These are phyloP conservation scores for Mycena galericulata DNA, from an alignment of 768 basidiomycete genomes.

Conservation along the genomic window DNA sequence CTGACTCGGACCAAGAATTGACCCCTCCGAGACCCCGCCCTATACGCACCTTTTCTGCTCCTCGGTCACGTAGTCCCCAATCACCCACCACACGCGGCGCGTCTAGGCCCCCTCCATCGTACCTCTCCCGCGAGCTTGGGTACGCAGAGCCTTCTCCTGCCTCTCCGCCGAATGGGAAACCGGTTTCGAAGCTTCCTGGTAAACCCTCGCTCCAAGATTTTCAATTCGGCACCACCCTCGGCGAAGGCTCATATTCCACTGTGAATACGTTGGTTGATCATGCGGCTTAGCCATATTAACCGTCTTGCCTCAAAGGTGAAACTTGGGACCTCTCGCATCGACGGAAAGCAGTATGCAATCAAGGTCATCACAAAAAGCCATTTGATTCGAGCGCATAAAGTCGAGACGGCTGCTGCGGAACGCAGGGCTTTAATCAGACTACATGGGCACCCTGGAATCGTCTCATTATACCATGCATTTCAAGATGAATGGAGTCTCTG, in stretches of 20 bases:
- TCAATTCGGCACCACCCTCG: slow-evolving; percentile 77
- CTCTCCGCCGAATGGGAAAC: slow-evolving; percentile 36
- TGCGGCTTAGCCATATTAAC: neutral
- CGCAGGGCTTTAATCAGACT: slow-evolving; percentile 68
- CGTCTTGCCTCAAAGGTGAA: slow-evolving; percentile 60
- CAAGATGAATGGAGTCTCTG: slow-evolving; percentile 89
- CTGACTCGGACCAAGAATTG: slow-evolving; percentile 58
- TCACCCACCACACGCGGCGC: slow-evolving; percentile 49
- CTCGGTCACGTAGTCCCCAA: slow-evolving; percentile 66
- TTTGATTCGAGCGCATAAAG: slow-evolving; percentile 76
- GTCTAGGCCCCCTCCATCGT: slow-evolving; percentile 60
- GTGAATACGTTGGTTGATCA: slow-evolving; percentile 54
- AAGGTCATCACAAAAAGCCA: slow-evolving; percentile 59
- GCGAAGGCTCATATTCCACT: slow-evolving; percentile 87
- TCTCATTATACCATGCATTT: slow-evolving; percentile 86
- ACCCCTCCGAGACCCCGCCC: slow-evolving; percentile 64
- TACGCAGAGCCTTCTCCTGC: slow-evolving; percentile 28
- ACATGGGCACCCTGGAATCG: slow-evolving; percentile 74
- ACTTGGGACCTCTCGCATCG: slow-evolving; percentile 63
- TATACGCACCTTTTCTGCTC: slow-evolving; percentile 73
- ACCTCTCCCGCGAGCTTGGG: slow-evolving; percentile 70
- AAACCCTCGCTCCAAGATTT: slow-evolving; percentile 70
- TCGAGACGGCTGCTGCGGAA: slow-evolving; percentile 76
- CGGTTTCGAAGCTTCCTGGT: slow-evolving; percentile 53
- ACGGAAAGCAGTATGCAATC: slow-evolving; percentile 77